Evolutionary conservation across 2,329 filamentous ascomycete genomes (phyloP), one percentile per base, ranked within the genome.

Genomic region (Aaosphaeria pasadenensis): DNA sequence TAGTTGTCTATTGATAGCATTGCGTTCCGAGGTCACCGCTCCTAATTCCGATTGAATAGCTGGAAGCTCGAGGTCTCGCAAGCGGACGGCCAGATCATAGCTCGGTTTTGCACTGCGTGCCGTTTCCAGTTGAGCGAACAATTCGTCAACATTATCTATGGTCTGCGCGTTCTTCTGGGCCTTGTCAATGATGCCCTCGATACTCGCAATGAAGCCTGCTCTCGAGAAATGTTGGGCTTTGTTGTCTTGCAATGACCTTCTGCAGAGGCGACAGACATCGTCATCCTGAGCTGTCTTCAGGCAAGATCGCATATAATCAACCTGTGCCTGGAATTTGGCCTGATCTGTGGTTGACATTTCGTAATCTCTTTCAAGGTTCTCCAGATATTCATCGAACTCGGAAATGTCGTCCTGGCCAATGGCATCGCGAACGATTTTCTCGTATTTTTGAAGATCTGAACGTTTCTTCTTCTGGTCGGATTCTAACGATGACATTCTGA

Each of bases 191-290:
- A 79, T 63, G n/a, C 63, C 68, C 49, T 86, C 79, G 32, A 96
- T 78, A 60, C 84, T 87, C 38, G 81, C 77, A 43, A 84, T 73
- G 51, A 95, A 78, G 45, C 76, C 81, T n/a, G 78, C 54, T 11
- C 52, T 60, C 7, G 64, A 64, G 44, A 67, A 84, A 54, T 80
- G 84, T 59, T 80, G 82, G 31, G 71, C 78, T 56, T 75, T 74
- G 62, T 77, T 65, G 47, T 67, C 65, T 28, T 82, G 69, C 65
- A 96, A 91, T 4, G 77, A 70, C 45, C 90, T 82, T 39, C 82
- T 79, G 63, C 92, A 97, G 24, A 94, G 82, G 32, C 83, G 80
- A 66, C 92, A 97, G 40, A 80, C 81, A 57, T 89, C 87, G 46
- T 87, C 81, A 32, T 83, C 76, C 46, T 87, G 78, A 7, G 88